phyloP scores from a whole-genome alignment of 2,329 filamentous ascomycete genomes.

The Ascochyta viciae-villosae region DNA sequence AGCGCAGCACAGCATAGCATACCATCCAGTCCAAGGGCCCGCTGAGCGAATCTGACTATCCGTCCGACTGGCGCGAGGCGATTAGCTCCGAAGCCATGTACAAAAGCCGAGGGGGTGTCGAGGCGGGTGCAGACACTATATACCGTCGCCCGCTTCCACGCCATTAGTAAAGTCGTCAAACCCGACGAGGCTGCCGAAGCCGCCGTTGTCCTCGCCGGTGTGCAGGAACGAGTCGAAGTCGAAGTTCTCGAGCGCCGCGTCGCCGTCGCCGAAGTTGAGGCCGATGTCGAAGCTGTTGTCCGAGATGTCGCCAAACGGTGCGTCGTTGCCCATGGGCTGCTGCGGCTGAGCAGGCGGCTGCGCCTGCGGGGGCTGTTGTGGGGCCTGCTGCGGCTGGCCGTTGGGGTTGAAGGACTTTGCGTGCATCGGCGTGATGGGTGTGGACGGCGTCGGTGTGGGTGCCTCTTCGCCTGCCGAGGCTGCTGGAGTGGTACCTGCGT shows the following conservation, averaged over 20 bases:
- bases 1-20: too few species aligned
- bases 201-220: slow-evolving; percentile 56
- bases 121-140: slow-evolving; percentile 3
- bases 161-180: slow-evolving; percentile 47
- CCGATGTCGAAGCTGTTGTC: slow-evolving; percentile 51
- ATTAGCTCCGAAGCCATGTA: too few species aligned
- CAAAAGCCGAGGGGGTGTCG: too few species aligned
- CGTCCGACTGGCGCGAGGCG: too few species aligned
- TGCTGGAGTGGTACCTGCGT: slow-evolving; percentile 51
- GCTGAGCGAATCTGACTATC: too few species aligned
- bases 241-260: slow-evolving; percentile 72
- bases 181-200: slow-evolving; percentile 42
- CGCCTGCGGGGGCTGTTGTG: slow-evolving; percentile 37
- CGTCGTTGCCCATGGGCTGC: slow-evolving; percentile 46
- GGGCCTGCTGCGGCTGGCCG: slow-evolving; percentile 29
- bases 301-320: slow-evolving; percentile 51
- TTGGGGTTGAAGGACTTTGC: slow-evolving; percentile 50
- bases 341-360: slow-evolving; percentile 44
- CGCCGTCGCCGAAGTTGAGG: slow-evolving; percentile 56
- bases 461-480: slow-evolving; percentile 54
- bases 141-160: slow-evolving; percentile 41
- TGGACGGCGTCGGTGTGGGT: slow-evolving; percentile 57
- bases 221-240: slow-evolving; percentile 73
- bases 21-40: too few species aligned
- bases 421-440: slow-evolving; percentile 57